Percentiles rank a stretch among this genome's conserved stretches.
These are phyloP conservation scores for Cystobasidium sp. DNA, from an alignment of 1,284 basidiomycete species.

Conservation along the genomic window DNA sequence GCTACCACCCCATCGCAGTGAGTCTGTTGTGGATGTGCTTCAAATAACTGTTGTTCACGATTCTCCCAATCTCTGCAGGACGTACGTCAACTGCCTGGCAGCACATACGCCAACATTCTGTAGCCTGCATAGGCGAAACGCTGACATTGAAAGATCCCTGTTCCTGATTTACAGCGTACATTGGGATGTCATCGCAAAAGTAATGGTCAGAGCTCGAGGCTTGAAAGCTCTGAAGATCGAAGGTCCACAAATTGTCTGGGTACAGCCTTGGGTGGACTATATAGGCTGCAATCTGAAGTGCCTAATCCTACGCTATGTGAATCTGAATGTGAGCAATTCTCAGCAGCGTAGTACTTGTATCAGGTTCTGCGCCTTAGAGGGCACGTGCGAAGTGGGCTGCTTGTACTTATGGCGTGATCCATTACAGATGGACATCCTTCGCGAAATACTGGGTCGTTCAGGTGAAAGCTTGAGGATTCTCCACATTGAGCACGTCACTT, in stretches of 20 bases:
- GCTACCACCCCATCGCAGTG: conserved; percentile 34
- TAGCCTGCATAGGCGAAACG: background rate
- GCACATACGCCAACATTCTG: too few relatives aligned
- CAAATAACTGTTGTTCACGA: background rate
- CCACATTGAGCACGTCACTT: conserved; percentile 38
- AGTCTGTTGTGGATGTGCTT: background rate
- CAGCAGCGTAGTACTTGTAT: background rate
- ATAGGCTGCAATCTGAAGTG: conserved; percentile 27
- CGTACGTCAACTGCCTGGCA: background rate
- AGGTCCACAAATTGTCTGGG: conserved; percentile 22
- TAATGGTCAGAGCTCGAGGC: conserved; percentile 21
- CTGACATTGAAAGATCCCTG: background rate
- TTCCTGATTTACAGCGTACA: conserved; percentile 4
- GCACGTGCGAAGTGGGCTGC: too few relatives aligned
- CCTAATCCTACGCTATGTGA: conserved; percentile 33
- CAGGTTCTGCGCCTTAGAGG: background rate
- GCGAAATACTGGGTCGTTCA: conserved; percentile 19
- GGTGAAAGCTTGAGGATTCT: conserved; percentile 14
- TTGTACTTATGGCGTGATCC: too few relatives aligned
- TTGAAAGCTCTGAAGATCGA: conserved; percentile 37
- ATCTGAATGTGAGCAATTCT: conserved; percentile 16
- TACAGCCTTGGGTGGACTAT: conserved; percentile 29
- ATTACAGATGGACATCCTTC: conserved; percentile 11
- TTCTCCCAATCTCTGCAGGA: background rate
- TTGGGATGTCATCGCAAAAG: conserved; percentile 28